These are phyloP conservation scores for Penicillium sp. DNA, from an alignment of 2,329 filamentous ascomycete species.

Conservation along the genomic window DNA sequence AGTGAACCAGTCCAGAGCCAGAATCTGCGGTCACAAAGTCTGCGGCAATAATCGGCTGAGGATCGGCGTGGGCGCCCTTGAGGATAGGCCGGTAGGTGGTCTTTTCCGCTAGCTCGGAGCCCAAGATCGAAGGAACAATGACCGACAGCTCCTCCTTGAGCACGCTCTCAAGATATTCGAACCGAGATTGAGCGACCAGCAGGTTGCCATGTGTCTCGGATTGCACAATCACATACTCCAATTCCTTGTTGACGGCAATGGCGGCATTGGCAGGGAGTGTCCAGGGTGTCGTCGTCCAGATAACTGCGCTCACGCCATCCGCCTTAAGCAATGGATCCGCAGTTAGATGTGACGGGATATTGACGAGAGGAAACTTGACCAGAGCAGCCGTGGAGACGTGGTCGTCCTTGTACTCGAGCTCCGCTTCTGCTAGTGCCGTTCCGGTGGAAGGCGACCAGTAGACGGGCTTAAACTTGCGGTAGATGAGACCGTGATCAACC, in stretches of 20 bases:
- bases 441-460: constrained; percentile 68
- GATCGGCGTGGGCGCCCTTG: constrained; percentile 57
- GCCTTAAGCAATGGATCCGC: constrained; percentile 44
- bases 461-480: constrained; percentile 63
- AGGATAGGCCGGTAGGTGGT: constrained; percentile 72
- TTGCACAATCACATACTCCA: constrained; percentile 72
- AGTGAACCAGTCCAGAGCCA: constrained; percentile 93
- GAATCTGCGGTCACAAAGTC: constrained; percentile 87
- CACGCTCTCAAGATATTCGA: constrained; percentile 60
- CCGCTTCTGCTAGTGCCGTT: constrained; percentile 65
- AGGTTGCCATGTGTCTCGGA: constrained; percentile 60
- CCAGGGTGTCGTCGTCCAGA: constrained; percentile 99
- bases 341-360: constrained; percentile 49
- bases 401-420: constrained; percentile 65
- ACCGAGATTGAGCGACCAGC: constrained; percentile 70
- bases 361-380: constrained; percentile 71
- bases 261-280: constrained; percentile 90
- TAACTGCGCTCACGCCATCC: constrained; percentile 70
- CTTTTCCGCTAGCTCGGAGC: constrained; percentile 63
- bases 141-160: constrained; percentile 54
- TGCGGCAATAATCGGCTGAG: constrained; percentile 75
- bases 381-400: constrained; percentile 63
- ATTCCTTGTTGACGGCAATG: constrained; percentile 75
- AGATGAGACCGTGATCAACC: constrained; percentile 64
- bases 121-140: constrained; percentile 60